Conservation (phyloP, 163 green algal genomes). For the Scenedesmus sp. region DNA sequence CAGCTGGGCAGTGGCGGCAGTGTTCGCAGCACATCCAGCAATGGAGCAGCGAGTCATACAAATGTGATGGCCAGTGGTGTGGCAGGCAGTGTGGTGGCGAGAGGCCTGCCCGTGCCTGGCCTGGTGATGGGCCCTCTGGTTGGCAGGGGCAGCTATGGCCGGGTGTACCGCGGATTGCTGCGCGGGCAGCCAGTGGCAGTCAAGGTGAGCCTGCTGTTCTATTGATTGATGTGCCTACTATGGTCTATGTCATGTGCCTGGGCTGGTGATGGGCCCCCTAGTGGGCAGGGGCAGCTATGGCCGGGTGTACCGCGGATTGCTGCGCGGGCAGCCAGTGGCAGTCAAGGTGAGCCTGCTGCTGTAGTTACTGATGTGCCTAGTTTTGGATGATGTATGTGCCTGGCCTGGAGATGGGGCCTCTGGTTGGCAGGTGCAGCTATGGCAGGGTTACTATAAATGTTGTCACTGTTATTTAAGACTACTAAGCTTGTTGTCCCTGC, state of each 20-base stretch:
- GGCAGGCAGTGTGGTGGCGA: constrained; percentile 5
- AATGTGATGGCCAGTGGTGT: not conserved
- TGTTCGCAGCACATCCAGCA: not conserved
- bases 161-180: constrained; percentile 37
- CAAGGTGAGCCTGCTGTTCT: constrained; percentile 23
- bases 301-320: constrained; percentile 33
- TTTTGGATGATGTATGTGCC: too few species aligned
- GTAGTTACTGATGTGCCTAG: not conserved
- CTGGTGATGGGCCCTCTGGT: constrained; percentile 39
- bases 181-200: constrained; percentile 39
- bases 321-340: constrained; percentile 31
- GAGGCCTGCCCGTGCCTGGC: constrained; percentile 38
- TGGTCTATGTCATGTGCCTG: not conserved
- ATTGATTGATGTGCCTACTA: not conserved
- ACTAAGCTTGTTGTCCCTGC: not conserved
- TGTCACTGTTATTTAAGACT: not conserved
- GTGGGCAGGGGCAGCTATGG: constrained; percentile 40
- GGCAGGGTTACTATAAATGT: not conserved
- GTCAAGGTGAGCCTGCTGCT: constrained; percentile 46
- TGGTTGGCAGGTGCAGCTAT: not conserved
- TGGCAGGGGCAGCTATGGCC: constrained; percentile 33
- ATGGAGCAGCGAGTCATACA: not conserved
- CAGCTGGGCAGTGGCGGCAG: not conserved
- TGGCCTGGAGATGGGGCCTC: not conserved
- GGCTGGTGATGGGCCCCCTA: constrained; percentile 39